phyloP scores from a whole-genome alignment of 2,329 filamentous ascomycete species.

The Lachnellula willkommii region DNA sequence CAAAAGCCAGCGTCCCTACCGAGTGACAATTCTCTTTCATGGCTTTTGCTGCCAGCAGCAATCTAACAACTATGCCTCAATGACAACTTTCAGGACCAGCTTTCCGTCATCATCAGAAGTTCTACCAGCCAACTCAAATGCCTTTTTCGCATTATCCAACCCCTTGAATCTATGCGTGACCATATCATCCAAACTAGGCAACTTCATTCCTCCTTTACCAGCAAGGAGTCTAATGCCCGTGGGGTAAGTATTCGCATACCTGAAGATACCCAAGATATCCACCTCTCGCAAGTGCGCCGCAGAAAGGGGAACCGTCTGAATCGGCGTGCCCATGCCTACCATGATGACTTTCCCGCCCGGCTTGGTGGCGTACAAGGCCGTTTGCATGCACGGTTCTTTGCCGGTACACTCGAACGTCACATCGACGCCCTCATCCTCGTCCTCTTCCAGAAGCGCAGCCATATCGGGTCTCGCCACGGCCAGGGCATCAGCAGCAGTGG shows the following conservation, averaged over 20 bases:
- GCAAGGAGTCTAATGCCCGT: constrained; percentile 61
- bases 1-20: no score
- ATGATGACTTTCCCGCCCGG: constrained; percentile 69
- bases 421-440: constrained; percentile 62
- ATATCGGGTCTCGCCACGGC: constrained; percentile 28
- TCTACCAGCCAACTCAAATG: constrained; percentile 65
- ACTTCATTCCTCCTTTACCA: constrained; percentile 38
- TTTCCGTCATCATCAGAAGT: constrained; percentile 63
- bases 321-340: constrained; percentile 73
- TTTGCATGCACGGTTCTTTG: constrained; percentile 69
- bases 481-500: constrained; percentile 46
- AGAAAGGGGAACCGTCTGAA: constrained; percentile 68
- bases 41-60: not conserved
- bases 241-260: constrained; percentile 71
- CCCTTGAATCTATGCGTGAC: constrained; percentile 70
- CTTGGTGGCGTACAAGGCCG: constrained; percentile 64
- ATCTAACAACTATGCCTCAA: constrained; percentile 41
- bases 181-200: constrained; percentile 63
- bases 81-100: constrained; percentile 67
- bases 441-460: constrained; percentile 34
- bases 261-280: constrained; percentile 72
- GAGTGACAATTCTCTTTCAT: no score
- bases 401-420: constrained; percentile 73
- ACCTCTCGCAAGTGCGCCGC: constrained; percentile 70
- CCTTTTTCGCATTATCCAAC: constrained; percentile 54